Evolutionary conservation across 345 rosid genomes (phyloP), one percentile per base, ranked within the genome.

Genomic region (Syzygium aromaticum): DNA sequence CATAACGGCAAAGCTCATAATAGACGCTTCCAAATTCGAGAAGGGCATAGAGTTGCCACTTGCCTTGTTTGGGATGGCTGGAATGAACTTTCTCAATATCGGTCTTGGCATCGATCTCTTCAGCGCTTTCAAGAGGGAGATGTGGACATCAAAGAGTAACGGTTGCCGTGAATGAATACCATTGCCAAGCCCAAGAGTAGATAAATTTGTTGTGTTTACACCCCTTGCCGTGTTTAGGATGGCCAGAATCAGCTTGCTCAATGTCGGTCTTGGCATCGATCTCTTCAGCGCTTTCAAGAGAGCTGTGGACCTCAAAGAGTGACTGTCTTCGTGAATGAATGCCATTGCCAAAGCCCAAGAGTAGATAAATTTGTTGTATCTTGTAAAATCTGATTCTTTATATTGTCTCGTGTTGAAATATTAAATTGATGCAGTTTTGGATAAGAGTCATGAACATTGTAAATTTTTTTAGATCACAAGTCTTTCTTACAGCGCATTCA

Each of bases 161-260:
- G 56, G 63, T 67, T 89, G 86, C 83, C 63, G 11, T 3, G 91
- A 92, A 17, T 88, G 87, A 89, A 82, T 59, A 77, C 85, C 30
- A 16, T 28, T 54, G 80, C 80, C 33, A 46, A 86, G 59, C 53
- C 54, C 15, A n/a, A 19, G 80, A 38, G 21, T n/a, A 8, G 40
- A 11, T 16, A 77, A 54, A 77, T 53, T 22, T 22, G 33, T 19
- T 53, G 49, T 85, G 43, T 27, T 54, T 7, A 27, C 27, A 91
- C 98, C 98, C 0, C 94, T 97, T 46, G 98, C 98, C 11, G 84
- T 96, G 77, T 92, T 91, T 84, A 98, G 98, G 83, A 97, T 97
- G 98, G 91, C 85, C 30, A 98, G 98, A 85, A 94, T 96, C 98
- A 93, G 95, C 91, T 43, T 96, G 52, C 93, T 96, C 38, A 94